Percentiles rank a stretch among this genome's conserved stretches.
These are phyloP conservation scores for Curvularia lunata DNA, from an alignment of 2,329 filamentous ascomycete species.

Conservation along the genomic window DNA sequence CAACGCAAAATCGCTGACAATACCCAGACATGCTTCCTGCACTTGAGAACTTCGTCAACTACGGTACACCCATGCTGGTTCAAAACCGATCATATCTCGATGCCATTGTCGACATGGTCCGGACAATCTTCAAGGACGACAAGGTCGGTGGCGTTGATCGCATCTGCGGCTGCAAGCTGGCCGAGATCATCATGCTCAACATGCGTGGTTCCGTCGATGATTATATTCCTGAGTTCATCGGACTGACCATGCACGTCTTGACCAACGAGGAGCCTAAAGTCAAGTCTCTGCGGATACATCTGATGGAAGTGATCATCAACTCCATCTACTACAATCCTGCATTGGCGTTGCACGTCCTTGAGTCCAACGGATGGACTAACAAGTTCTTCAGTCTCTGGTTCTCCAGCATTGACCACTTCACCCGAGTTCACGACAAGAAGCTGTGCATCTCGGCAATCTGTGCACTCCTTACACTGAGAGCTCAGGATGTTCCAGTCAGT, in stretches of 20 bases:
- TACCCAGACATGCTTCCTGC: constrained; percentile 88
- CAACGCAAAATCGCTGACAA: constrained; percentile 15
- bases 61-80: constrained; percentile 78
- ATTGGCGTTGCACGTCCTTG: constrained; percentile 84
- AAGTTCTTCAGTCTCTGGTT: constrained; percentile 99
- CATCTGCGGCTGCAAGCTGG: constrained; percentile 96
- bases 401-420: constrained; percentile 91
- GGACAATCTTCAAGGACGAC: constrained; percentile 89
- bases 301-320: constrained; percentile 99
- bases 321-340: constrained; percentile 95
- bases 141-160: constrained; percentile 93
- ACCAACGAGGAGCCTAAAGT: constrained; percentile 78
- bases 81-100: constrained; percentile 86
- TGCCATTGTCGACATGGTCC: constrained; percentile 90
- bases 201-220: constrained; percentile 86
- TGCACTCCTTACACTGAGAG: constrained; percentile 77
- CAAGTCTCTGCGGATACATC: constrained; percentile 91
- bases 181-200: constrained; percentile 96
- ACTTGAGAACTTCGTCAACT: constrained; percentile 96
- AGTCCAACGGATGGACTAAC: constrained; percentile 92
- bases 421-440: constrained; percentile 97
- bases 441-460: constrained; percentile 94
- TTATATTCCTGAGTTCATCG: constrained; percentile 86
- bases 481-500: constrained; percentile 85
- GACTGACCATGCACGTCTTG: constrained; percentile 84